Percentiles rank a stretch among this genome's conserved stretches.
Conservation (phyloP, 805 yeast genomes). For the Metschnikowia koreensis region DNA sequence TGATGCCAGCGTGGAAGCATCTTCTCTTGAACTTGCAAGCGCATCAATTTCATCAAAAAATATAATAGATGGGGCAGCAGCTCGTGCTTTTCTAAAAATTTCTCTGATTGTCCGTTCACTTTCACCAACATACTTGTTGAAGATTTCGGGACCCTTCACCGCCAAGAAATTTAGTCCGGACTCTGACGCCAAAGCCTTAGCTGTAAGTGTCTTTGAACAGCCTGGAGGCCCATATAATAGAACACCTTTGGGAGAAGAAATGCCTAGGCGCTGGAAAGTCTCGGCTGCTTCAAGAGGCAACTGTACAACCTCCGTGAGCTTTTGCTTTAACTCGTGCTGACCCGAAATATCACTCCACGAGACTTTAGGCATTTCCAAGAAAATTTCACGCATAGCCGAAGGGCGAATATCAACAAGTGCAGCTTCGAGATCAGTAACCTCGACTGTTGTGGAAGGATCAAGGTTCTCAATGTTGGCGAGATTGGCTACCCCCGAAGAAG, state of each 20-base stretch:
- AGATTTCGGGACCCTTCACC: slow-evolving; percentile 91
- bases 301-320: slow-evolving; percentile 86
- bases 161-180: slow-evolving; percentile 95
- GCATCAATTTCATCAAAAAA: slow-evolving; percentile 98
- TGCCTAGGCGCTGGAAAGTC: slow-evolving; percentile 73
- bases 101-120: slow-evolving; percentile 92
- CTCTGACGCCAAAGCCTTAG: slow-evolving; percentile 97
- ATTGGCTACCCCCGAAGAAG: not conserved
- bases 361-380: slow-evolving; percentile 91
- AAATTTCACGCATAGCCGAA: slow-evolving; percentile 95
- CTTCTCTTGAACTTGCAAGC: slow-evolving; percentile 71
- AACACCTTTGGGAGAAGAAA: slow-evolving; percentile 90
- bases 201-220: slow-evolving; percentile 93
- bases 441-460: slow-evolving; percentile 44
- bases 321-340: slow-evolving; percentile 75
- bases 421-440: slow-evolving; percentile 56
- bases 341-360: slow-evolving; percentile 97
- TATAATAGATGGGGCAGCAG: slow-evolving; percentile 90
- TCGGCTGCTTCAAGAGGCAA: slow-evolving; percentile 83
- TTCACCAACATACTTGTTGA: slow-evolving; percentile 95
- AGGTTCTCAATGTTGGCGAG: slow-evolving; percentile 2
- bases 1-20: slow-evolving; percentile 62
- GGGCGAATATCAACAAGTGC: slow-evolving; percentile 85
- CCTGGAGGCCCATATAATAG: slow-evolving; percentile 97
- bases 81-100: slow-evolving; percentile 88